Base-by-base conservation (phyloP, 208 protist species). In the Herpetomonas muscarum region DNA sequence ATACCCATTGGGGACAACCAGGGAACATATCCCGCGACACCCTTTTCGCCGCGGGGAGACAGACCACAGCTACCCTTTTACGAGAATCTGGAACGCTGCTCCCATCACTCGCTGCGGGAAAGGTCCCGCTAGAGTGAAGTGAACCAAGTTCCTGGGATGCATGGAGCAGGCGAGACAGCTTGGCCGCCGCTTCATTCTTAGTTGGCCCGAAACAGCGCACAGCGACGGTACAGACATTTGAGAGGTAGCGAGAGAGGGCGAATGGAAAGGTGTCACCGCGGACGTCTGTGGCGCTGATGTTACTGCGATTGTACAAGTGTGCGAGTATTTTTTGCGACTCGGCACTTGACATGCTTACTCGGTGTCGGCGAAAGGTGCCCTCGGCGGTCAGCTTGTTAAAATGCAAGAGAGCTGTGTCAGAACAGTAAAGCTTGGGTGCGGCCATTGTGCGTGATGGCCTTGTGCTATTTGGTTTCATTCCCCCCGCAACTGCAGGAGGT, bases 171-270 rank as follows among this genome's bases (percentile, higher is more conserved):
- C 15, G 15, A 49, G 32, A 39, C 2, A 52, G 53, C 21, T 31
- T 6, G 2, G 21, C 22, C 19, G 41, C 17, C 1, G 53, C 61
- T 0, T 21, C 45, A 1, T 3, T 21, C 0, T 34, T 17, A 0
- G n/a, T 53, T 0, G 3, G 7, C 12, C 60, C 67, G 15, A 12
- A 22, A 26, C 67, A 73, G 9, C 63, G 39, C 0, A 73, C 19
- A 21, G 36, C 45, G 19, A 64, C 30, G 0, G 60, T 57, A 19
- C 42, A 55, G 17, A 73, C 31, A 0, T 47, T 34, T 2, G 39
- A 25, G 1, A 61, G 62, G 50, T 63, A 73, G 24, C 5, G 15
- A 5, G 67, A 63, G 0, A 67, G 39, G n/a, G 39, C 49, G n/a
- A 59, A 30, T 4, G 67, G 67, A 3, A 73, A 28, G 0, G 37